Percentiles rank a stretch among this genome's conserved stretches.
Evolutionary conservation across 768 basidiomycete genomes (phyloP).

Genomic region (Mycena vulgaris): DNA sequence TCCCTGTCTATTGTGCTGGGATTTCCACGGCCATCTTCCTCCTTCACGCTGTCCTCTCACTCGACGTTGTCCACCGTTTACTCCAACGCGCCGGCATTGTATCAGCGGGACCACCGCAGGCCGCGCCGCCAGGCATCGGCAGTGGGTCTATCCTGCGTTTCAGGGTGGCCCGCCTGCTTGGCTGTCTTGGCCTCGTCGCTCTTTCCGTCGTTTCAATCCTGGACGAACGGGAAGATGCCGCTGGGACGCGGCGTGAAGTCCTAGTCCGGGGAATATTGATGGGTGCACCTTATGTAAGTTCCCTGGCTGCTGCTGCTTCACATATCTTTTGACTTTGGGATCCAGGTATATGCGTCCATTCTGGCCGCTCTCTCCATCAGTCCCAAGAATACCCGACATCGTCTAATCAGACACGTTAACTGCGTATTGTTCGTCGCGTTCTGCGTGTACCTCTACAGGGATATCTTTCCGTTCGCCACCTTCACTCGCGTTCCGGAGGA

Average conservation of each 20-base stretch:
- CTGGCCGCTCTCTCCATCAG: constrained; percentile 10
- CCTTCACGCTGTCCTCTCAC: not conserved
- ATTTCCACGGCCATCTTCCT: constrained; percentile 2
- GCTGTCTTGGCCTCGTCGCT: constrained; percentile 37
- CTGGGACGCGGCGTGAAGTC: not conserved
- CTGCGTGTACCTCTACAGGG: constrained; percentile 67
- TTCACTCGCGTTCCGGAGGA: constrained; percentile 63
- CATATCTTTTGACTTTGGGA: not conserved
- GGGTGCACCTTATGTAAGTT: constrained; percentile 4
- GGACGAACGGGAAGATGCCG: not conserved
- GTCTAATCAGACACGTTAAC: constrained; percentile 45
- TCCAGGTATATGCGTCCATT: constrained; percentile 23
- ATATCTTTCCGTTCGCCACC: constrained; percentile 72
- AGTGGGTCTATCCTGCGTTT: constrained; percentile 36
- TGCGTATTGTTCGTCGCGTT: constrained; percentile 49
- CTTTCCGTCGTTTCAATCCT: constrained; percentile 25
- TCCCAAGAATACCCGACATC: constrained; percentile 2
- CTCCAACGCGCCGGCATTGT: not conserved
- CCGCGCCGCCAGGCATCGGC: constrained; percentile 15
- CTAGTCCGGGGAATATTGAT: not conserved
- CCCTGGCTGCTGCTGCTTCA: not conserved
- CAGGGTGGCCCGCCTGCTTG: constrained; percentile 39
- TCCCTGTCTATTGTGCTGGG: not conserved
- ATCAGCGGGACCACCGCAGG: not conserved
- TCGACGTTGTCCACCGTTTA: not conserved